Conservation (phyloP, 352 stramenopile species). For the Phytophthora fragariaefolia region DNA sequence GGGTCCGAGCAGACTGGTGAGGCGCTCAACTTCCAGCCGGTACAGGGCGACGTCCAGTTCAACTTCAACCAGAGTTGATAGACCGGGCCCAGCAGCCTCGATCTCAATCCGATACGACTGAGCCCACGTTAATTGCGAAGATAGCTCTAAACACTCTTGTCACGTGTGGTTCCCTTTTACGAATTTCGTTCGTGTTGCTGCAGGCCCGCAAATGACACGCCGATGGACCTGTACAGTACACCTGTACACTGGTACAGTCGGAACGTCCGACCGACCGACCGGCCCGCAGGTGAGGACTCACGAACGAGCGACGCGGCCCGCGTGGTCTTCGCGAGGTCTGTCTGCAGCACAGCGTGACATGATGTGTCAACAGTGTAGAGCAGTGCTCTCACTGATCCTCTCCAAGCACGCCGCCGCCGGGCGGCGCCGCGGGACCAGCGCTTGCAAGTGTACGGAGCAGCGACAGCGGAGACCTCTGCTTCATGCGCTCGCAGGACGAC, state of each 20-base stretch:
- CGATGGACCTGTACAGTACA: neutral
- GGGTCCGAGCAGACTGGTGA: conserved; percentile 41
- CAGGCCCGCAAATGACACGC: neutral
- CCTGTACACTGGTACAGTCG: too few relatives aligned
- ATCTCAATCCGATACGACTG: neutral
- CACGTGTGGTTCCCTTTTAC: conserved; percentile 2
- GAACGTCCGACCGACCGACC: neutral
- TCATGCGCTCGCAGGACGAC: conserved; percentile 16
- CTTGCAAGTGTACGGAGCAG: conserved; percentile 18
- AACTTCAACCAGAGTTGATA: conserved; percentile 63
- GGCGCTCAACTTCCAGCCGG: conserved; percentile 75
- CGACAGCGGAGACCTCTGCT: conserved; percentile 20
- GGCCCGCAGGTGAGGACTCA: too few relatives aligned
- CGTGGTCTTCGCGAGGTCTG: neutral
- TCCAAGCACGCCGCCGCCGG: neutral
- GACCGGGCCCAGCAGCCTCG: neutral
- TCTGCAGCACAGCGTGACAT: conserved; percentile 13
- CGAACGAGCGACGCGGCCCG: too few relatives aligned
- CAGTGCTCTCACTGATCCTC: too few relatives aligned
- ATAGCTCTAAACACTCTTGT: conserved; percentile 1
- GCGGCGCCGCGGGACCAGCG: conserved; percentile 8
- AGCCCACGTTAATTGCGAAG: conserved; percentile 16
- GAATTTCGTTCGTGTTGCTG: conserved; percentile 25
- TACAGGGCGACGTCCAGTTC: conserved; percentile 71
- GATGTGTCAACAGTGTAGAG: conserved; percentile 31